These are phyloP conservation scores for Poterioochromonas sp. DNA, from an alignment of 352 stramenopile species.

Conservation along the genomic window DNA sequence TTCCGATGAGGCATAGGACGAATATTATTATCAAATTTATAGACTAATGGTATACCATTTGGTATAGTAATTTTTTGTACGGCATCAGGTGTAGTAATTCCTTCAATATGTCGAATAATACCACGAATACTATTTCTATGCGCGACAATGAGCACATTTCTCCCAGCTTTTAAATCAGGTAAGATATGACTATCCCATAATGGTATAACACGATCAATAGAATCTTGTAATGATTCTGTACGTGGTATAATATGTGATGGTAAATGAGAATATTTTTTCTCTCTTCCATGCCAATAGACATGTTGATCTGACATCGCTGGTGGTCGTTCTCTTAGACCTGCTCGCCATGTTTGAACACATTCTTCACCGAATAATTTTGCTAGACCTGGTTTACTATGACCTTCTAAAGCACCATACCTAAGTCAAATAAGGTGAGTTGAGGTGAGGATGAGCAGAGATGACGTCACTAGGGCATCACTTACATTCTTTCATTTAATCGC, in stretches of 20 bases:
- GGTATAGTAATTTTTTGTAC: slow-evolving; percentile 89
- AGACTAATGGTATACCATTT: slow-evolving; percentile 72
- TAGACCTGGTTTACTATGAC: slow-evolving; percentile 76
- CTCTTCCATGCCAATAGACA: slow-evolving; percentile 77
- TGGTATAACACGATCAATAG: slow-evolving; percentile 75
- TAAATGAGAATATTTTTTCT: slow-evolving; percentile 77
- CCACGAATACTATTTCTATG: slow-evolving; percentile 84
- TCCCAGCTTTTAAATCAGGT: slow-evolving; percentile 73
- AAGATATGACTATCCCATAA: slow-evolving; percentile 81
- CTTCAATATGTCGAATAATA: slow-evolving; percentile 85
- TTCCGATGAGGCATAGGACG: slow-evolving; percentile 27
- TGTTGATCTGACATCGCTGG: slow-evolving; percentile 65
- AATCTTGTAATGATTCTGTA: slow-evolving; percentile 82
- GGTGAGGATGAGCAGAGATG: too few species aligned
- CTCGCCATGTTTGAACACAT: slow-evolving; percentile 80
- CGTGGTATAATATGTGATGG: slow-evolving; percentile 68
- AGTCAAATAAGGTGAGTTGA: neutral
- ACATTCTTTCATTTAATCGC: slow-evolving; percentile 78
- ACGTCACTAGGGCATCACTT: too few species aligned
- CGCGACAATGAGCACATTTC: slow-evolving; percentile 87
- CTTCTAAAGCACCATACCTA: slow-evolving; percentile 66
- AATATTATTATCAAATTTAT: slow-evolving; percentile 59
- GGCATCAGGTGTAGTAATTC: slow-evolving; percentile 73
- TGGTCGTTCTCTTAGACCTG: slow-evolving; percentile 74
- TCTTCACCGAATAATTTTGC: slow-evolving; percentile 77